phyloP scores from a whole-genome alignment of 352 stramenopile species.

The Phytopythium oedochilum region DNA sequence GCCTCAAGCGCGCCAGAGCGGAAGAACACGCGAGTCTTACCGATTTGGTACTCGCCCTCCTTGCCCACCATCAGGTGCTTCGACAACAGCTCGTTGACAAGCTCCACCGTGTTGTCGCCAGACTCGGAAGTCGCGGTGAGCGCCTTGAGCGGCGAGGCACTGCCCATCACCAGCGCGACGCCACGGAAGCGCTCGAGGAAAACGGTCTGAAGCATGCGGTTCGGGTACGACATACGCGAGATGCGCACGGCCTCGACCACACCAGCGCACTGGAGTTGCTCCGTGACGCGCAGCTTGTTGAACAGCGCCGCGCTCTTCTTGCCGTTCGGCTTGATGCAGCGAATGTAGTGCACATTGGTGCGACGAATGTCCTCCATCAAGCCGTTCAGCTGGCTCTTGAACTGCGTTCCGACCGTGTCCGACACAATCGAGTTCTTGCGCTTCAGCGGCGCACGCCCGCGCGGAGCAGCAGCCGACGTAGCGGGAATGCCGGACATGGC shows the following conservation, averaged over 20 bases:
- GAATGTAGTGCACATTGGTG: constrained; percentile 97
- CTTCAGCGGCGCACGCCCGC: constrained; percentile 41
- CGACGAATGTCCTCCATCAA: constrained; percentile 94
- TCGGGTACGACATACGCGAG: constrained; percentile 96
- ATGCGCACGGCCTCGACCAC: constrained; percentile 98
- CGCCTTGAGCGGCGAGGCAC: constrained; percentile 25
- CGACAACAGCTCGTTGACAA: constrained; percentile 45
- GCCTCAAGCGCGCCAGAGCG: constrained; percentile 88
- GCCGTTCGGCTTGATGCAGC: constrained; percentile 99
- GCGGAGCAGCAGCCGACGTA: constrained; percentile 11
- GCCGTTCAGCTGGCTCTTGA: constrained; percentile 91
- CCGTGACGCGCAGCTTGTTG: constrained; percentile 89
- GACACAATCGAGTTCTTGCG: constrained; percentile 80
- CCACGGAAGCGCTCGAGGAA: constrained; percentile 85
- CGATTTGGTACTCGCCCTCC: constrained; percentile 70
- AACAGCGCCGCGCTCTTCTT: constrained; percentile 89
- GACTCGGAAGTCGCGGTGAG: constrained; percentile 29
- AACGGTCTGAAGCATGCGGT: constrained; percentile 91
- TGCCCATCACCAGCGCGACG: constrained; percentile 27
- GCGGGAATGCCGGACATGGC: constrained; percentile 34
- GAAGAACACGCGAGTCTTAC: constrained; percentile 94
- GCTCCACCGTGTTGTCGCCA: constrained; percentile 27
- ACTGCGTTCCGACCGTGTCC: constrained; percentile 88
- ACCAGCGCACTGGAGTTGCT: constrained; percentile 97
- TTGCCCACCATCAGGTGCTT: constrained; percentile 61